phyloP scores from a whole-genome alignment of 768 basidiomycete genomes.

The Gyrodon lividus region DNA sequence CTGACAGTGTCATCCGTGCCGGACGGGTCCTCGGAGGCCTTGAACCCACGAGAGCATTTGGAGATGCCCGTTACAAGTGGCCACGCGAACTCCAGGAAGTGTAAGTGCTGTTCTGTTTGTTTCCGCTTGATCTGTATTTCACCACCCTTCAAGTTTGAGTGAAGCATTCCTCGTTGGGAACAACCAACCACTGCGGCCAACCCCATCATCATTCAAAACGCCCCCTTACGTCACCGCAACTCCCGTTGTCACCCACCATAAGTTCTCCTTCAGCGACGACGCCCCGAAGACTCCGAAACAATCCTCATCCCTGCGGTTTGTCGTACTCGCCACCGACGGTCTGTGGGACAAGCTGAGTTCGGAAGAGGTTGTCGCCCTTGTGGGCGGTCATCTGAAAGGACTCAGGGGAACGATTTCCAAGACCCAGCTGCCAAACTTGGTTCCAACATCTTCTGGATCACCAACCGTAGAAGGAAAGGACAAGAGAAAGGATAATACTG shows the following conservation, averaged over 20 bases:
- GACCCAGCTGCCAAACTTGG: conserved; percentile 49
- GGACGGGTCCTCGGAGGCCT: conserved; percentile 87
- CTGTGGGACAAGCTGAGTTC: conserved; percentile 77
- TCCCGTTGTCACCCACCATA: conserved; percentile 79
- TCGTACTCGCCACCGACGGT: conserved; percentile 88
- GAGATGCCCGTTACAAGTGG: conserved; percentile 92
- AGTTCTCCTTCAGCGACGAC: conserved; percentile 50
- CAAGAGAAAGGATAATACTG: conserved; percentile 33
- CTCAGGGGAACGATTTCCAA: conserved; percentile 65
- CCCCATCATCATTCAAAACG: conserved; percentile 69
- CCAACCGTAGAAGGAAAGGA: conserved; percentile 65
- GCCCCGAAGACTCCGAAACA: conserved; percentile 20
- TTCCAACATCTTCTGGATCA: conserved; percentile 52
- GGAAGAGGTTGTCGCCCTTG: conserved; percentile 83
- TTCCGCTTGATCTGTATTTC: neutral
- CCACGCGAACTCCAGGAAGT: conserved; percentile 65
- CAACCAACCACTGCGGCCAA: conserved; percentile 53
- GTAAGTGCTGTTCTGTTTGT: conserved; percentile 40
- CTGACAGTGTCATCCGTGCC: conserved; percentile 65
- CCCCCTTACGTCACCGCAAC: conserved; percentile 90
- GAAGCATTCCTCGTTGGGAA: conserved; percentile 68
- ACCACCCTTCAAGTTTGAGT: conserved; percentile 43
- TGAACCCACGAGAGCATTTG: conserved; percentile 85
- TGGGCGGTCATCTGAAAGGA: conserved; percentile 77
- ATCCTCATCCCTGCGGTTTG: conserved; percentile 55